Evolutionary conservation across 1,139 yeast species (phyloP), one percentile per base, ranked within the genome.

Genomic region (Geotrichum klebahnii): DNA sequence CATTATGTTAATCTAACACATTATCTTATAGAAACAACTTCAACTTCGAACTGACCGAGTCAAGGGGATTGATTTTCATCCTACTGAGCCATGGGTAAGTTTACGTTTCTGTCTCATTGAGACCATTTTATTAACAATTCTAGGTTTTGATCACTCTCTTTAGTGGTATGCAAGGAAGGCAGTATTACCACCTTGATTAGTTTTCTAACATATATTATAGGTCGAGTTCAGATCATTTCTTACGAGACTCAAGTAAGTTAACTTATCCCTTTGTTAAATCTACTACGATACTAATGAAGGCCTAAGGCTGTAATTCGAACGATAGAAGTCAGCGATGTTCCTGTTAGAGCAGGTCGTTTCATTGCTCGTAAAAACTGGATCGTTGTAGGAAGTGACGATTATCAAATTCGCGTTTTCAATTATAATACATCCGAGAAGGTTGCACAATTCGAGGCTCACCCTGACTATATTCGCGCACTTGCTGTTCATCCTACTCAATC

Each of bases 311-410:
- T 79, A 38, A 82, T 84, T 57, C 80, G 81, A 66, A 73, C 85
- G 9, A 78, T 84, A 61, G 96, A 90, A 66, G 97, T 90, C 50
- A 84, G 97, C 22, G 94, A 88, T 59, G 80, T 90, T 56, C 99
- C 99, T 3, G 94, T 90, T 8, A 83, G 99, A 69, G 85, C 97
- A 9, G 97, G 97, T 61, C 84, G 84, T 60, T 92, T 92, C 63
- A 83, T 92, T 66, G 94, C 97, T 28, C 81, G 98, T 62, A 92
- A 92, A 74, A 90, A 89, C 72, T 94, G 98, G 98, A 82, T 94
- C 64, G 85, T 90, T 55, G 92, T 90, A 38, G 98, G 98, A 36
- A 80, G 95, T 50, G 99, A 92, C 67, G 99, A 92, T 70, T 90
- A 84, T 76, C 92, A 85, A 67, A 74, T 92, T 54, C 80, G 98